Base-by-base conservation (phyloP, 2,329 filamentous ascomycete genomes). In the Alternaria gansuensis region DNA sequence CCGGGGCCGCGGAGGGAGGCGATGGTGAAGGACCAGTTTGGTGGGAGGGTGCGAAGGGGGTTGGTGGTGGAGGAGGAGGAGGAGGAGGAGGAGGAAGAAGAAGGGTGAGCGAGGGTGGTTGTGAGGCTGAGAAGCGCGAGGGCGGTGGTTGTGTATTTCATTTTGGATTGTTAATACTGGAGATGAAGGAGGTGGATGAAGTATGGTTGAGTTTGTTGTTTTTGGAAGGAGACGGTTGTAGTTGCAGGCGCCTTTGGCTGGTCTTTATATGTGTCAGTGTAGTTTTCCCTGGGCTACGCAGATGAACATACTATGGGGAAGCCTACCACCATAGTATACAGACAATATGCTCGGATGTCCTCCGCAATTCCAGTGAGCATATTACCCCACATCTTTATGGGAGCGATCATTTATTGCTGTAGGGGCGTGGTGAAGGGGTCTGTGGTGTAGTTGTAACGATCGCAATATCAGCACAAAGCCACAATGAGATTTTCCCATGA, bases 21-120 rank as follows among this genome's bases (percentile, higher is more conserved):
- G 9, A 69, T 63, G n/a, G 37, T 57, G 53, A 62, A 69, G 31
- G 34, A n/a, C 62, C 64, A 67, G 34, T 33, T 46, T 4, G 45
- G 33, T 5, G 64, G 66, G 6, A 64, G 57, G 39, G 51, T 57
- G 48, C 66, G 64, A 9, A 57, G 24, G 11, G 60, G 55, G 23
- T 65, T 52, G 41, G 17, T 17, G 17, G 17, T 1, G 17, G 17
- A 17, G 17, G 17, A 17, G 17, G 17, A 17, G 17, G 17, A 17
- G 17, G 17, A 17, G 17, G 17, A 17, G 17, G 17, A 17, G 17
- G 44, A 28, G 10, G 55, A 37, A 3, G 59, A 21, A 17, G 37
- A 40, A 13, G 44, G 62, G 7, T 54, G 43, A 11, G 64, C 59
- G 5, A 64, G 46, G 37, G 59, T 51, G 10, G 50, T 63, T 24